phyloP scores from a whole-genome alignment of 768 basidiomycete species.

The Boletus rufocinnamomeus region DNA sequence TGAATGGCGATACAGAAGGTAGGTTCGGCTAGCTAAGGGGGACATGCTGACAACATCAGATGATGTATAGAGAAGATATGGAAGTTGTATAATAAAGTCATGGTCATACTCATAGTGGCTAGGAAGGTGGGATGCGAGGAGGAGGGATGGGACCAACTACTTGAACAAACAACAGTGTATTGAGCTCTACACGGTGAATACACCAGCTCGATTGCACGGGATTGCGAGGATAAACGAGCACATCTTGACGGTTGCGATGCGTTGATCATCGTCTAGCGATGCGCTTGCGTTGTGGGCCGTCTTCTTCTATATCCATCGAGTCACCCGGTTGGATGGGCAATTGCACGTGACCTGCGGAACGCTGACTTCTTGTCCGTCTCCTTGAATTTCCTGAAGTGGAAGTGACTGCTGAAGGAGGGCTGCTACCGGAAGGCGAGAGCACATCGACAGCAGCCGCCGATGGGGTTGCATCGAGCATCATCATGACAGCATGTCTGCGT shows the following conservation, averaged over 20 bases:
- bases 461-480: constrained; percentile 63
- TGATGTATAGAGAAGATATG: constrained; percentile 6
- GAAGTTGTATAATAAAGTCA: constrained; percentile 18
- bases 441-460: constrained; percentile 40
- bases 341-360: constrained; percentile 40
- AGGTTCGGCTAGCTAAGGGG: neutral
- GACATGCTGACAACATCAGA: constrained; percentile 5
- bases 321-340: constrained; percentile 44
- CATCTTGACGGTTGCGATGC: neutral
- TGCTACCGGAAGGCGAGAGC: constrained; percentile 40
- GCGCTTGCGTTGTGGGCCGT: constrained; percentile 73
- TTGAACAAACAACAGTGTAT: constrained; percentile 13
- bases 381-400: constrained; percentile 39
- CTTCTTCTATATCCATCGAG: constrained; percentile 79
- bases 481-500: constrained; percentile 77
- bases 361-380: constrained; percentile 58
- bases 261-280: constrained; percentile 56
- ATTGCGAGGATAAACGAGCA: no score
- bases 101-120: constrained; percentile 12
- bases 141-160: constrained; percentile 4
- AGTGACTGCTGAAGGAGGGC: constrained; percentile 22
- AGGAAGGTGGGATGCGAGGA: constrained; percentile 2
- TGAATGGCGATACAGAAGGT: constrained; percentile 17
- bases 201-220: neutral
- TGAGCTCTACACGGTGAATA: constrained; percentile 12